Evolutionary conservation across 1,284 basidiomycete genomes (phyloP).

Genomic region (Lentinula novae-zelandiae): DNA sequence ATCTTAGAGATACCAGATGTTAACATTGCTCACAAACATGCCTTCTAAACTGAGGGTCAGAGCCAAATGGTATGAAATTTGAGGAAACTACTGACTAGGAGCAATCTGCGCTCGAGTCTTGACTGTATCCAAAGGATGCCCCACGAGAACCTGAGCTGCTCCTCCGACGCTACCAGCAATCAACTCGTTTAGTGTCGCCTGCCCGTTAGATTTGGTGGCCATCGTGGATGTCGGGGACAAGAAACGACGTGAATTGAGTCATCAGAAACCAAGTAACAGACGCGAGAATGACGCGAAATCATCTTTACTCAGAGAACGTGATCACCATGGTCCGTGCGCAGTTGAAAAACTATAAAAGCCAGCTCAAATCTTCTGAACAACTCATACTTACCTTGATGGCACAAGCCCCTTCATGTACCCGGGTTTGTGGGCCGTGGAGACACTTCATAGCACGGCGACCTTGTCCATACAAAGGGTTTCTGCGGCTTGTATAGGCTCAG

Average conservation of each 20-base stretch:
- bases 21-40: constrained; percentile 68
- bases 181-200: constrained; percentile 40
- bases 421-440: constrained; percentile 13
- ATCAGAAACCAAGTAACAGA: background rate
- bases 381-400: constrained; percentile 15
- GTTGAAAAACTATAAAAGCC: background rate
- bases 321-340: constrained; percentile 11
- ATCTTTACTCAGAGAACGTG: background rate
- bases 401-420: constrained; percentile 11
- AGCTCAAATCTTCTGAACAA: background rate
- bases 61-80: background rate
- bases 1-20: background rate
- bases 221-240: constrained; percentile 5
- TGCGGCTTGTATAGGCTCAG: constrained; percentile 13
- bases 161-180: constrained; percentile 51
- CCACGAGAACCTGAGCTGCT: constrained; percentile 51
- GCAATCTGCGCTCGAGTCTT: constrained; percentile 53
- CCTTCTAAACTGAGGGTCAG: constrained; percentile 42
- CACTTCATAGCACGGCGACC: constrained; percentile 14
- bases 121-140: constrained; percentile 64
- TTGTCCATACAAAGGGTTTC: constrained; percentile 14
- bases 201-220: constrained; percentile 8
- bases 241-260: background rate
- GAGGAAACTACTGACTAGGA: constrained; percentile 28
- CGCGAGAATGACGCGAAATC: constrained; percentile 11